Percentiles rank a stretch among this genome's conserved stretches.
phyloP scores from a whole-genome alignment of 305 asterid genomes.

The Rubia occidens region DNA sequence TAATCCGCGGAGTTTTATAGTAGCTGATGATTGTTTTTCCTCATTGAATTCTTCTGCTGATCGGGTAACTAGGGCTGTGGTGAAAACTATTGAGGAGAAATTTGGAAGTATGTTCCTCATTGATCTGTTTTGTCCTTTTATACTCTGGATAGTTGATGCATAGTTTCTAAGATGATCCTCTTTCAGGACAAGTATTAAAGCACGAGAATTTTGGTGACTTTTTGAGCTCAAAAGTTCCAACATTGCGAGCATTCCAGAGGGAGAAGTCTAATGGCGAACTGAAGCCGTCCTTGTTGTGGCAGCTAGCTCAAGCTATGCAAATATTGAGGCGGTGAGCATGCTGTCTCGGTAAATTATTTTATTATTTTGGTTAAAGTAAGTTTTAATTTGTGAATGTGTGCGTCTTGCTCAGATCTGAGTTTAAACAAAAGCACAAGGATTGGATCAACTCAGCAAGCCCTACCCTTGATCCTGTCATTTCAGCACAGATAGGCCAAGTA shows the following conservation, averaged over 20 bases:
- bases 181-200: conserved; percentile 84
- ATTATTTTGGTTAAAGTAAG: neutral
- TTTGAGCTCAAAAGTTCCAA: conserved; percentile 67
- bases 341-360: neutral
- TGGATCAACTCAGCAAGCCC: conserved; percentile 77
- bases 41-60: conserved; percentile 48
- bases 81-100: conserved; percentile 64
- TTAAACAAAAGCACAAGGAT: conserved; percentile 60
- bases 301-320: conserved; percentile 58
- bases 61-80: conserved; percentile 48
- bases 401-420: conserved; percentile 56
- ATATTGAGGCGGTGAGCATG: conserved; percentile 60
- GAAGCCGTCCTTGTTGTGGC: conserved; percentile 30
- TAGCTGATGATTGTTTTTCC: conserved; percentile 82
- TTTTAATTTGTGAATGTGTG: conserved; percentile 9
- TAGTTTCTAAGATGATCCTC: conserved; percentile 26
- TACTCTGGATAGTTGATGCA: conserved; percentile 11
- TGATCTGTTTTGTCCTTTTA: neutral
- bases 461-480: conserved; percentile 52
- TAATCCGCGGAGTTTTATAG: conserved; percentile 65
- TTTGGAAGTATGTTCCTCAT: conserved; percentile 68
- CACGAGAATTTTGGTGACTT: conserved; percentile 72
- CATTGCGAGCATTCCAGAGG: conserved; percentile 43
- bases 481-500: conserved; percentile 37
- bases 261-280: conserved; percentile 51